Evolutionary conservation across 208 protist species (phyloP), one percentile per base, ranked within the genome.

Genomic region (Phytomonas francai): DNA sequence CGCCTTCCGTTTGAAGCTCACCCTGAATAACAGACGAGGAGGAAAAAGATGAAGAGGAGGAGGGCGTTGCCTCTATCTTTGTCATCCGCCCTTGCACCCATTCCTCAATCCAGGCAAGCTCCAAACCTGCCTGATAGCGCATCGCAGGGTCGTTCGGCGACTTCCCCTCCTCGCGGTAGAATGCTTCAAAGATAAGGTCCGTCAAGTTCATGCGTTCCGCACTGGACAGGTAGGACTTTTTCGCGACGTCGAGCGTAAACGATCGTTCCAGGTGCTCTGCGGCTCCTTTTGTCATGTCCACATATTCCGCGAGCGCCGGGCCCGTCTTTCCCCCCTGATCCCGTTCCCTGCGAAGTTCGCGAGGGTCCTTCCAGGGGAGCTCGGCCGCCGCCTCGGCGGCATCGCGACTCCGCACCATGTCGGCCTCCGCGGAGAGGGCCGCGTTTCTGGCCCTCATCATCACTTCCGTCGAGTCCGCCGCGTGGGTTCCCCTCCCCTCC

Each of bases 41-140:
- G n/a, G n/a, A n/a, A n/a, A n/a, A n/a, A n/a, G n/a, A n/a, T n/a
- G n/a, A n/a, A n/a, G n/a, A n/a, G 22, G 28, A n/a, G 30, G 57
- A 54, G 25, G 58, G 11, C 49, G 56, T 7, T 63, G 66, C 56
- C 58, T n/a, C n/a, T n/a, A n/a, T n/a, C n/a, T n/a, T n/a, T n/a
- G n/a, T n/a, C n/a, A n/a, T n/a, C n/a, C n/a, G n/a, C n/a, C n/a
- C n/a, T n/a, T n/a, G n/a, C n/a, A n/a, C 81, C 89, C 86, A 92
- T 51, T 93, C 85, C 74, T 92, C 85, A 0, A 95, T 27, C 85
- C 85, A 95, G 29, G 77, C 67, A 3, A 92, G 45, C 79, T 95
- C 86, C 29, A 95, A 65, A 12, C 72, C 73, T 16, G 85, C 87
- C 68, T 95, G 83, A 67, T 92, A 92, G 63, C 71, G 45, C 75